These are phyloP conservation scores for Nakazawaea ambrosiae DNA, from an alignment of 805 yeast genomes.

Conservation along the genomic window DNA sequence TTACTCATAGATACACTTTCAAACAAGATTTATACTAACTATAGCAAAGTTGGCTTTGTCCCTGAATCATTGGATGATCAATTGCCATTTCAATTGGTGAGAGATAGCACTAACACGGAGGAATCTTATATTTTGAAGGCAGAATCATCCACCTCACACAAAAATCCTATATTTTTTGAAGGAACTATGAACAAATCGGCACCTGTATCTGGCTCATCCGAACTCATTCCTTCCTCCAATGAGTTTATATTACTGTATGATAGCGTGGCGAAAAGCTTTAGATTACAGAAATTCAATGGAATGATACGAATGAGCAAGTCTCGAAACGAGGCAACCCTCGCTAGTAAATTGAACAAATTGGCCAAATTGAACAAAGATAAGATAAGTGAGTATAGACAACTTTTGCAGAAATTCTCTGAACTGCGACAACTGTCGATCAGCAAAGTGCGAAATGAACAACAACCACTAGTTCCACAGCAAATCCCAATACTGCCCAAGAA, in stretches of 20 bases:
- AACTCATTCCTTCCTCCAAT: neutral
- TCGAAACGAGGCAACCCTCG: conserved; percentile 20
- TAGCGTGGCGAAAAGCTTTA: conserved; percentile 18
- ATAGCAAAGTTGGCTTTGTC: conserved; percentile 21
- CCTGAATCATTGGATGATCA: conserved; percentile 25
- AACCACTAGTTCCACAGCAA: conserved; percentile 5
- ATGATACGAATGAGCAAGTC: conserved; percentile 24
- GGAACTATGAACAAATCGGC: conserved; percentile 15
- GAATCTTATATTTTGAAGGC: conserved; percentile 18
- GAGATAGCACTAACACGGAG: conserved; percentile 11
- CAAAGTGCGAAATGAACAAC: conserved; percentile 10
- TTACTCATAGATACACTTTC: too few species aligned
- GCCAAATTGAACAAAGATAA: neutral
- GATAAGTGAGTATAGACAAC: neutral
- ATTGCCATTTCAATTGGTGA: conserved; percentile 17
- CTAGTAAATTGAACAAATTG: conserved; percentile 11
- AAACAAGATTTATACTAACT: neutral
- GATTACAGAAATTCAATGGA: conserved; percentile 20
- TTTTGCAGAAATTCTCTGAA: neutral
- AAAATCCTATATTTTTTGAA: conserved; percentile 21
- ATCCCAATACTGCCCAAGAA: conserved; percentile 4
- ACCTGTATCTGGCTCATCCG: conserved; percentile 9
- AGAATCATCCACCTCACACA: conserved; percentile 15
- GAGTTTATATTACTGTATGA: conserved; percentile 23
- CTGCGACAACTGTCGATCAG: conserved; percentile 2